These are phyloP conservation scores for Fraxinus xanthoxyloides DNA, from an alignment of 305 asterid species.

Conservation along the genomic window DNA sequence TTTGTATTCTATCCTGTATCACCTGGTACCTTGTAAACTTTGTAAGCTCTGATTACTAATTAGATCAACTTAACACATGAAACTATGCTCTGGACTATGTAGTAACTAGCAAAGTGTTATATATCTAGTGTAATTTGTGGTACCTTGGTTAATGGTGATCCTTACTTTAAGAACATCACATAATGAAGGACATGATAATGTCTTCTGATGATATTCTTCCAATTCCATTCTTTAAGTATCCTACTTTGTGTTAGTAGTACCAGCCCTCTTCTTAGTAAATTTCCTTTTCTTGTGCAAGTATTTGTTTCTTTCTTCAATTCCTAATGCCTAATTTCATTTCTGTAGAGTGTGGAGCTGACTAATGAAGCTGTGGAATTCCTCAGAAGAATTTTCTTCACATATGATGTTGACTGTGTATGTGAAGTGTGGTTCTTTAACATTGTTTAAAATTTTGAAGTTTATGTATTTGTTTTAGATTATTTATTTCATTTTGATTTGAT, in stretches of 20 bases:
- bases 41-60: background rate
- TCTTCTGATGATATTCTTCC: constrained; percentile 16
- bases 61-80: background rate
- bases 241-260: background rate
- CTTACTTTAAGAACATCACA: background rate
- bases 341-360: constrained; percentile 92
- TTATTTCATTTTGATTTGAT: background rate
- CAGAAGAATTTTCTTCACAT: constrained; percentile 60
- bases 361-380: constrained; percentile 87
- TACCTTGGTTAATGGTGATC: background rate
- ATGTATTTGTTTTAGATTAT: constrained; percentile 10
- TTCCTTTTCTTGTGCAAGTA: constrained; percentile 15
- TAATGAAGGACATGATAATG: background rate
- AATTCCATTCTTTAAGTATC: background rate
- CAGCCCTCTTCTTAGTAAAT: background rate
- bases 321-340: constrained; percentile 33
- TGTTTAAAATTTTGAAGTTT: constrained; percentile 2
- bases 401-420: constrained; percentile 81
- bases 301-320: constrained; percentile 9
- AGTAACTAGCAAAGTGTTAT: background rate
- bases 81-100: background rate
- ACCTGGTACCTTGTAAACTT: background rate
- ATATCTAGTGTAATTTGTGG: background rate
- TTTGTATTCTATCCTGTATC: constrained; percentile 6
- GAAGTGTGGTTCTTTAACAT: constrained; percentile 13